phyloP scores from a whole-genome alignment of 2,329 filamentous ascomycete genomes.

The Penicillium paneum region DNA sequence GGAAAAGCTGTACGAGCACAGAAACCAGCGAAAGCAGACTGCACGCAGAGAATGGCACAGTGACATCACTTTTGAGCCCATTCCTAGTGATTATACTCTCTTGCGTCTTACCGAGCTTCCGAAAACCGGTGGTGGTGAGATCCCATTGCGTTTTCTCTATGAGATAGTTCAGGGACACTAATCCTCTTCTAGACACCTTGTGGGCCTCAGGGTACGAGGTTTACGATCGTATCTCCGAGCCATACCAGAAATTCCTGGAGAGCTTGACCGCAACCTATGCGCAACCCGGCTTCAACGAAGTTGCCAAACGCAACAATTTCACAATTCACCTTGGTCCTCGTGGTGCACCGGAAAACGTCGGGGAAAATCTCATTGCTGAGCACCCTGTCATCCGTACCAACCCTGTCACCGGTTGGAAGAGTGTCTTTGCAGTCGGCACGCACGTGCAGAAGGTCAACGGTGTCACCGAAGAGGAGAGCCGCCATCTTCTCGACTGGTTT shows the following conservation, averaged over 20 bases:
- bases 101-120: slow-evolving; percentile 46
- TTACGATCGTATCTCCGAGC: slow-evolving; percentile 40
- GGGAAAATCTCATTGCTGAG: slow-evolving; percentile 48
- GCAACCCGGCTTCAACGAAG: slow-evolving; percentile 29
- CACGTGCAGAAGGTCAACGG: slow-evolving; percentile 35
- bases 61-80: slow-evolving; percentile 50
- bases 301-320: slow-evolving; percentile 30
- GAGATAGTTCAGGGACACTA: background rate
- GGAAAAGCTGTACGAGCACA: slow-evolving; percentile 40
- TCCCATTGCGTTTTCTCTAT: no score
- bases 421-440: slow-evolving; percentile 33
- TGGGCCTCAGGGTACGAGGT: slow-evolving; percentile 46
- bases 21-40: slow-evolving; percentile 30
- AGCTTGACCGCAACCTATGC: slow-evolving; percentile 38
- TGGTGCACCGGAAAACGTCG: slow-evolving; percentile 58
- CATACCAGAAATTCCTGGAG: slow-evolving; percentile 40
- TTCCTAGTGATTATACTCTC: slow-evolving; percentile 49
- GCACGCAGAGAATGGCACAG: slow-evolving; percentile 46
- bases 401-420: slow-evolving; percentile 43
- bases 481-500: slow-evolving; percentile 34
- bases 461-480: slow-evolving; percentile 32
- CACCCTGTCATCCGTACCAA: slow-evolving; percentile 54
- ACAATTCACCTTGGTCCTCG: slow-evolving; percentile 28
- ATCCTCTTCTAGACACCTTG: slow-evolving; percentile 35
- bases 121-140: slow-evolving; percentile 41